Base-by-base conservation (phyloP, 31 red algal species). In the Bonnemaisonia californica region DNA sequence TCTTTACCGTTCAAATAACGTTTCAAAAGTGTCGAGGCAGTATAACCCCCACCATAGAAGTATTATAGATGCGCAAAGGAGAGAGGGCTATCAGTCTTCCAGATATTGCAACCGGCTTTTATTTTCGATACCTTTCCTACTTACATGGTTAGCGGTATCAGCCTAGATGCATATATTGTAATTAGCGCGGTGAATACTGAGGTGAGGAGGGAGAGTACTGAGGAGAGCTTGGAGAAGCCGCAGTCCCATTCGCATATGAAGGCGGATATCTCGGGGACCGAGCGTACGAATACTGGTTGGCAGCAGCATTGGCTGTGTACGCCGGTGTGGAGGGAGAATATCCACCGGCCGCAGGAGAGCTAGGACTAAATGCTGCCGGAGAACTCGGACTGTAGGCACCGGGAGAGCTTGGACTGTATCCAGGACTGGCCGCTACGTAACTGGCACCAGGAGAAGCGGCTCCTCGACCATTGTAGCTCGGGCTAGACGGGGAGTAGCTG, bases 201-300 rank as follows among this genome's bases (percentile, higher is more conserved):
- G 95, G 95, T 21, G 90, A 94, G 29, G 73, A 80, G 16, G 95
- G 95, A 18, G 90, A 94, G 79, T 97, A 97, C 42, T 84, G 85
- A 22, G 90, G 89, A 16, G 94, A 89, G 35, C 68, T 85, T 58
- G 95, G 79, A 36, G 90, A 86, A 5, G 81, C 81, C n/a, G n/a
- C n/a, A n/a, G n/a, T n/a, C 38, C 69, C 72, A 48, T 79, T 80
- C 3, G 55, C 79, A 76, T 85, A 78, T 29, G 35, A 36, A 27
- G 80, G 54, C 19, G 65, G 45, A 34, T 60, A 82, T 38, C 76
- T 76, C 28, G 63, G 41, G 4, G 30, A 26, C 8, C 38, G 59
- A 27, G 33, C 51, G 59, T 77, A 64, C 18, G 26, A 9, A 35
- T 71, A 56, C 48, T 59, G 59, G 1, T 36, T 54, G 39, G 62